phyloP scores from a whole-genome alignment of 495 filamentous ascomycete genomes.

The Aspergillus nanangensis region DNA sequence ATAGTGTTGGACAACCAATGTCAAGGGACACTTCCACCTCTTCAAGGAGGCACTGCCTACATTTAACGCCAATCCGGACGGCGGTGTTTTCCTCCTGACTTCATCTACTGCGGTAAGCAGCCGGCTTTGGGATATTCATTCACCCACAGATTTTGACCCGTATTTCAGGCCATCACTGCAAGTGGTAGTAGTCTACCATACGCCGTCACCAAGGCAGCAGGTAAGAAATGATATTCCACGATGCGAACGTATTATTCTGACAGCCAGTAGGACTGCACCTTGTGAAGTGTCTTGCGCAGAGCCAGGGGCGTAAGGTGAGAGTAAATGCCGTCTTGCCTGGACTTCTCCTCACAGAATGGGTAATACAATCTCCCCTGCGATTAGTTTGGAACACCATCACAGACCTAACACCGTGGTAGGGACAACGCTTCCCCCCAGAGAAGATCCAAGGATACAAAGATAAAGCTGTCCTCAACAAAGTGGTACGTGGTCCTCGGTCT shows the following conservation, averaged over 20 bases:
- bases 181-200: conserved; percentile 61
- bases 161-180: conserved; percentile 35
- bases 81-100: conserved; percentile 65
- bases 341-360: conserved; percentile 70
- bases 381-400: neutral
- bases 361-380: conserved; percentile 20
- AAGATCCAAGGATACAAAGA: conserved; percentile 31
- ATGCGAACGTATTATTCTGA: neutral
- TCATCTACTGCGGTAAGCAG: conserved; percentile 53
- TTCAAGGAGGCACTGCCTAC: conserved; percentile 58
- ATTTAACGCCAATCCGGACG: conserved; percentile 65
- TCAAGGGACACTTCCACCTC: conserved; percentile 60
- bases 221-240: conserved; percentile 16
- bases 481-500: conserved; percentile 24
- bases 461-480: conserved; percentile 38
- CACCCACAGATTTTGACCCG: neutral
- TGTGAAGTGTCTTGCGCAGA: conserved; percentile 67
- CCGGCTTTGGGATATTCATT: neutral
- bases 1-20: conserved; percentile 65
- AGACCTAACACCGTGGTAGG: conserved; percentile 24
- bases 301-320: conserved; percentile 60
- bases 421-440: conserved; percentile 40
- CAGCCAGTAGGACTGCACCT: conserved; percentile 51
- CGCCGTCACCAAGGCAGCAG: conserved; percentile 61
- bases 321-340: conserved; percentile 67